A percentile compares a stretch with the other conserved stretches of the same genome.
Conservation (phyloP, 495 filamentous ascomycete species). For the Penicillium verhagenii region DNA sequence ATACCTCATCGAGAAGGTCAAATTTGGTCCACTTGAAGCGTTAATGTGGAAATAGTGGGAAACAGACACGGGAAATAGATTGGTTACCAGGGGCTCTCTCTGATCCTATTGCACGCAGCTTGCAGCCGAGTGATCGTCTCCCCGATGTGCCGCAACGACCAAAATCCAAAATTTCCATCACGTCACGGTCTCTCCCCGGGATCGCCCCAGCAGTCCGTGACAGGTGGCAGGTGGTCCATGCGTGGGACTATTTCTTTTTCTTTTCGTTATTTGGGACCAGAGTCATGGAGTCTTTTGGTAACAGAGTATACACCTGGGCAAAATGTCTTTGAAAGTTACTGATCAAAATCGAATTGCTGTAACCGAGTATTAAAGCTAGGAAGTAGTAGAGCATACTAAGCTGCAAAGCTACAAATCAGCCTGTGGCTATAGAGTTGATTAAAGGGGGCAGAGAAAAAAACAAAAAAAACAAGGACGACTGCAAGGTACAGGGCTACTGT, state of each 20-base stretch:
- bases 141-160: conserved; percentile 4
- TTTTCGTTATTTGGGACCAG: conserved; percentile 3
- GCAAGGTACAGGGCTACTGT: not conserved
- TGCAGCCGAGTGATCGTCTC: conserved; percentile 19
- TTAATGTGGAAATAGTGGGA: conserved; percentile 19
- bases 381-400: too few species aligned
- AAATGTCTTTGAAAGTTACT: too few species aligned
- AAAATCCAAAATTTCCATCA: conserved; percentile 6
- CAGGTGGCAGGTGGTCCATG: conserved; percentile 33
- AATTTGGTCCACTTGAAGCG: conserved; percentile 14
- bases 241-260: not conserved
- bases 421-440: too few species aligned
- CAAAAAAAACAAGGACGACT: not conserved
- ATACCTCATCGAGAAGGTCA: conserved; percentile 2
- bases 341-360: too few species aligned
- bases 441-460: not conserved
- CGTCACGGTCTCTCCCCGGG: conserved; percentile 11
- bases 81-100: conserved; percentile 12
- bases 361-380: too few species aligned
- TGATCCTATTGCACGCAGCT: conserved; percentile 18
- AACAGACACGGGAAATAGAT: conserved; percentile 25
- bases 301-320: too few species aligned
- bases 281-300: not conserved
- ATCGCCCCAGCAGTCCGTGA: conserved; percentile 22
- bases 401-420: too few species aligned